phyloP scores from a whole-genome alignment of 148 eudicot species.

The Camellia granthamiana region DNA sequence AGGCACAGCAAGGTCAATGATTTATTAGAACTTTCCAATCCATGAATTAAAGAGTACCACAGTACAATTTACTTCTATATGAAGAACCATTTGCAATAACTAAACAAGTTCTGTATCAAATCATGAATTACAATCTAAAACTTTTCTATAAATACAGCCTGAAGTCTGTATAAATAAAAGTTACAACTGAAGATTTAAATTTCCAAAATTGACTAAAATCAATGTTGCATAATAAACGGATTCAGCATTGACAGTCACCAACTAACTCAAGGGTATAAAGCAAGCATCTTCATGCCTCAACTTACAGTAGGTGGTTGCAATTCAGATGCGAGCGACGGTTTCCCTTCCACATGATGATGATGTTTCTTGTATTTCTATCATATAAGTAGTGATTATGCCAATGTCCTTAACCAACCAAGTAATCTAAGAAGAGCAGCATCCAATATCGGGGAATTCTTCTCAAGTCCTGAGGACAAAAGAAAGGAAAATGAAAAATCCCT shows the following conservation, averaged over 20 bases:
- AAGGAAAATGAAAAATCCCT: not conserved
- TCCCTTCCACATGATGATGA: not conserved
- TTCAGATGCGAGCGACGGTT: not conserved
- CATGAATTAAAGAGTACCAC: not conserved
- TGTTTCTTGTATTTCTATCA: not conserved
- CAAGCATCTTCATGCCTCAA: not conserved
- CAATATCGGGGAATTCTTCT: slow-evolving; percentile 65
- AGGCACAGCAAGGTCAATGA: no score
- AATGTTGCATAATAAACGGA: not conserved
- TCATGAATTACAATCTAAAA: not conserved
- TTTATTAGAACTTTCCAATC: no score
- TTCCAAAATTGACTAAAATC: not conserved
- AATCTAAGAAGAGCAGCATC: slow-evolving; percentile 83
- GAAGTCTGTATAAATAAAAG: not conserved
- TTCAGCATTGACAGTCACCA: not conserved
- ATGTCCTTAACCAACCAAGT: slow-evolving; percentile 88
- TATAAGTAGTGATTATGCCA: slow-evolving; percentile 48
- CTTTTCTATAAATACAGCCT: not conserved
- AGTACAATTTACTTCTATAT: not conserved
- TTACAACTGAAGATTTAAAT: not conserved
- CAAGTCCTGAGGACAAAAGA: slow-evolving; percentile 52
- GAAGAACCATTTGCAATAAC: not conserved
- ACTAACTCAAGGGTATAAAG: not conserved
- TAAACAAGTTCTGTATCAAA: not conserved
- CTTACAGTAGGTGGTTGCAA: not conserved